phyloP scores from a whole-genome alignment of 441 rosid species.

The Arabidopsis lyrata region DNA sequence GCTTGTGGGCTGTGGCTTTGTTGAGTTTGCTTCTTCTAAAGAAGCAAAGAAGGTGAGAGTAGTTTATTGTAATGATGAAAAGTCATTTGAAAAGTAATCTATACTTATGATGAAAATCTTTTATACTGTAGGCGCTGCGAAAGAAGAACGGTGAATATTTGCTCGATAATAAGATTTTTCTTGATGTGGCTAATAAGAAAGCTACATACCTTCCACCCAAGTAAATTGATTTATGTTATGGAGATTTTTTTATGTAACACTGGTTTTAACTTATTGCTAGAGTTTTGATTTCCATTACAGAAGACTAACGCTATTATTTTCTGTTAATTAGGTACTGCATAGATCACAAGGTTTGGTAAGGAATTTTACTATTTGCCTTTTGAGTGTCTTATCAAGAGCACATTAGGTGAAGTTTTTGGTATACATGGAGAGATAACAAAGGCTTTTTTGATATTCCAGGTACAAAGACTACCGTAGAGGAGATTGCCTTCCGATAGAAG shows the following conservation, averaged over 20 bases:
- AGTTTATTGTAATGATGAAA: background rate
- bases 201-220: background rate
- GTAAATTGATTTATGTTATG: background rate
- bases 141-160: background rate
- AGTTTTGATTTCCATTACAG: no score
- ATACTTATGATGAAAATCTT: background rate
- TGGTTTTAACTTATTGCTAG: background rate
- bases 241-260: no score
- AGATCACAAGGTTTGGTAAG: conserved; percentile 9
- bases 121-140: background rate
- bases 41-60: no score
- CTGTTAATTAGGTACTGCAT: background rate
- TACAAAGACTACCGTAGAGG: background rate
- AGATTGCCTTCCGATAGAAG: background rate
- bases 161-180: background rate
- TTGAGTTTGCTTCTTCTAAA: background rate
- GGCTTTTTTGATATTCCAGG: background rate
- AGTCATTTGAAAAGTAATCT: background rate
- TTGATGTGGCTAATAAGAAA: background rate
- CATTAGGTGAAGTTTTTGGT: background rate
- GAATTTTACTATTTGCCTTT: background rate
- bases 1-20: background rate
- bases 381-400: background rate
- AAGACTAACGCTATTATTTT: no score
- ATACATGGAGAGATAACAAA: background rate